A percentile compares a stretch with the other conserved stretches of the same genome.
phyloP scores from a whole-genome alignment of 176 grass and related monocot genomes.

The Juncus effusus region DNA sequence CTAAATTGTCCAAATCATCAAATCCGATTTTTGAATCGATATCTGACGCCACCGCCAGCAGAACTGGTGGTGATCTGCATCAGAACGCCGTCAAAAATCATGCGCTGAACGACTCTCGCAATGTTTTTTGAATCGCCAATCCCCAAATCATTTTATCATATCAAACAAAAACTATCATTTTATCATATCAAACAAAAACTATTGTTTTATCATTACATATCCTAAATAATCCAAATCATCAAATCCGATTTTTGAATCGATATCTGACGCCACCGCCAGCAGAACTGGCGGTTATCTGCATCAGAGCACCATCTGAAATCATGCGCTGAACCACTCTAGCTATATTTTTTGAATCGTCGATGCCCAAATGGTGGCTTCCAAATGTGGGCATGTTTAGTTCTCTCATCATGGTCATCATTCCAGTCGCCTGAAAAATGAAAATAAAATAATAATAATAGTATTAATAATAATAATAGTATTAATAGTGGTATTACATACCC shows the following conservation, averaged over 20 bases:
- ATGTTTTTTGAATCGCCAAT: constrained; percentile 93
- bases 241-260: constrained; percentile 63
- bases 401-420: constrained; percentile 91
- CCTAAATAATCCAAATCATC: background rate
- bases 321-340: constrained; percentile 71
- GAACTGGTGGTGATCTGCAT: constrained; percentile 70
- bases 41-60: constrained; percentile 43
- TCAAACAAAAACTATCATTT: no score
- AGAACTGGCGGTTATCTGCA: constrained; percentile 70
- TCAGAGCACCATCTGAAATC: constrained; percentile 59
- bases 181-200: no score
- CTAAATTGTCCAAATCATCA: background rate
- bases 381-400: constrained; percentile 56
- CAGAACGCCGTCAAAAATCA: constrained; percentile 64
- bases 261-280: constrained; percentile 46
- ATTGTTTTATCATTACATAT: background rate
- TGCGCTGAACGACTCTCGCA: constrained; percentile 64
- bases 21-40: constrained; percentile 66
- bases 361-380: constrained; percentile 84
- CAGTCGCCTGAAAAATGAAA: constrained; percentile 55
- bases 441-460: background rate
- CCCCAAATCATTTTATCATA: no score
- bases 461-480: no score
- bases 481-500: no score
- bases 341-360: constrained; percentile 90